A percentile compares a stretch with the other conserved stretches of the same genome.
Evolutionary conservation across 2,329 filamentous ascomycete genomes (phyloP).

Genomic region (Lojkania enalia): DNA sequence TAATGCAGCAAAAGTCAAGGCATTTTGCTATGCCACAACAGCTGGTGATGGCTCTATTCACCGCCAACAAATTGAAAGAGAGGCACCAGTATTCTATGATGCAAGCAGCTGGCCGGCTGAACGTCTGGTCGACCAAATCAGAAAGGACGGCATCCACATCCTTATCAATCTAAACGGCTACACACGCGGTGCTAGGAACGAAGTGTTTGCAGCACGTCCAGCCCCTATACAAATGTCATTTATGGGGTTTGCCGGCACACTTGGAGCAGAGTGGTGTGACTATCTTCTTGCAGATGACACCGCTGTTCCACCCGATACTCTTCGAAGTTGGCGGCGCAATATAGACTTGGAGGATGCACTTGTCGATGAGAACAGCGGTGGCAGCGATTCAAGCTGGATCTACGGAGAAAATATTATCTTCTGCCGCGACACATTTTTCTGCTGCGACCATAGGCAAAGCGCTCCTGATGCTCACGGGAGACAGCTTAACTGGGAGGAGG

Average conservation of each 20-base stretch:
- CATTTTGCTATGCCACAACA: slow-evolving; percentile 95
- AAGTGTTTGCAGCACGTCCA: slow-evolving; percentile 92
- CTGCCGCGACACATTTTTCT: slow-evolving; percentile 94
- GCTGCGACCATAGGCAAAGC: slow-evolving; percentile 93
- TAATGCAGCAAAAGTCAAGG: slow-evolving; percentile 70
- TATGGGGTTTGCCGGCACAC: slow-evolving; percentile 96
- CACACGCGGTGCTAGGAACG: slow-evolving; percentile 93
- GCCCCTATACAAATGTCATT: slow-evolving; percentile 99
- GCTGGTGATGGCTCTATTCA: slow-evolving; percentile 86
- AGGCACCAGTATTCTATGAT: slow-evolving; percentile 89
- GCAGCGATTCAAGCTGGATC: slow-evolving; percentile 78
- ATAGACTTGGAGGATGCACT: slow-evolving; percentile 70
- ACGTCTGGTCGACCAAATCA: slow-evolving; percentile 80
- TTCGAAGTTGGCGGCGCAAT: slow-evolving; percentile 79
- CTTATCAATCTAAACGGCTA: slow-evolving; percentile 98
- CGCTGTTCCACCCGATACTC: slow-evolving; percentile 78
- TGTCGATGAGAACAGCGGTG: slow-evolving; percentile 66
- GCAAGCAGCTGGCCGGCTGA: slow-evolving; percentile 86
- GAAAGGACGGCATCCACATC: slow-evolving; percentile 87
- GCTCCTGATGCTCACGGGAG: slow-evolving; percentile 70
- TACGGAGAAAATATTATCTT: slow-evolving; percentile 98
- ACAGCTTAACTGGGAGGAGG: slow-evolving; percentile 76
- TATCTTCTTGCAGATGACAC: slow-evolving; percentile 91
- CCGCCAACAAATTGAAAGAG: slow-evolving; percentile 87
- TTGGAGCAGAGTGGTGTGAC: slow-evolving; percentile 98